Conservation (phyloP, 2,329 filamentous ascomycete species). For the Penicillium polonicum region DNA sequence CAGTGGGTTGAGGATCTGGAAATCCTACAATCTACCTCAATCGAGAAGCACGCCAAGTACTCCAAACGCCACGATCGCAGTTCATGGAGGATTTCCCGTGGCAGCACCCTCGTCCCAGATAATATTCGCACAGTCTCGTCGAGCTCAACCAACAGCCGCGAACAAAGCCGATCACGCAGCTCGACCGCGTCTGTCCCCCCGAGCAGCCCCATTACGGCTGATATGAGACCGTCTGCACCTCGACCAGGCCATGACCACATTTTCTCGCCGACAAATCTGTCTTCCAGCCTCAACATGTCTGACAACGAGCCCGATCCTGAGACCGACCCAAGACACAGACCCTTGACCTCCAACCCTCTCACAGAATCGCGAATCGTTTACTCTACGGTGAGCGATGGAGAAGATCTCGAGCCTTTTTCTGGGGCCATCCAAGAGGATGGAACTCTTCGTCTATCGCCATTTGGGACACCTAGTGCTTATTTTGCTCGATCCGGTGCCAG, state of each 20-base stretch:
- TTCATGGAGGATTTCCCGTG: constrained; percentile 21
- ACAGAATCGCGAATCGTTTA: constrained; percentile 6
- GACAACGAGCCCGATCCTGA: constrained; percentile 1
- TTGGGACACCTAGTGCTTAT: constrained; percentile 7
- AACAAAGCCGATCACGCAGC: constrained; percentile 6
- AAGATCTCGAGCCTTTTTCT: not conserved
- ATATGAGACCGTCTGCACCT: constrained; percentile 3
- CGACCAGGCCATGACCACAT: constrained; percentile 1
- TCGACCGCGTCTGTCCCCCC: constrained; percentile 1
- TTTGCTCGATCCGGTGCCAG: constrained; percentile 9
- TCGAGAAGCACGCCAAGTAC: constrained; percentile 49
- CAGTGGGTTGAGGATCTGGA: constrained; percentile 67
- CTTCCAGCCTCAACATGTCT: not conserved
- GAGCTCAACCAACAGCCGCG: constrained; percentile 5
- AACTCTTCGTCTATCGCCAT: constrained; percentile 1
- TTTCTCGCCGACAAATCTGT: not conserved
- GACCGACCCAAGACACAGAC: not conserved
- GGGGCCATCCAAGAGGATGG: not conserved
- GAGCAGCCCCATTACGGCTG: not conserved
- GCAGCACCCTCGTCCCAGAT: constrained; percentile 22
- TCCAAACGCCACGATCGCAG: constrained; percentile 33
- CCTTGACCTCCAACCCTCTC: not conserved
- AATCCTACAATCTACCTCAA: constrained; percentile 59
- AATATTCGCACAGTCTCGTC: not conserved
- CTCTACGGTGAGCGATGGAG: constrained; percentile 5